Conservation (phyloP, 225 moss, liverwort and hornwort species). For the Polytrichum formosum region DNA sequence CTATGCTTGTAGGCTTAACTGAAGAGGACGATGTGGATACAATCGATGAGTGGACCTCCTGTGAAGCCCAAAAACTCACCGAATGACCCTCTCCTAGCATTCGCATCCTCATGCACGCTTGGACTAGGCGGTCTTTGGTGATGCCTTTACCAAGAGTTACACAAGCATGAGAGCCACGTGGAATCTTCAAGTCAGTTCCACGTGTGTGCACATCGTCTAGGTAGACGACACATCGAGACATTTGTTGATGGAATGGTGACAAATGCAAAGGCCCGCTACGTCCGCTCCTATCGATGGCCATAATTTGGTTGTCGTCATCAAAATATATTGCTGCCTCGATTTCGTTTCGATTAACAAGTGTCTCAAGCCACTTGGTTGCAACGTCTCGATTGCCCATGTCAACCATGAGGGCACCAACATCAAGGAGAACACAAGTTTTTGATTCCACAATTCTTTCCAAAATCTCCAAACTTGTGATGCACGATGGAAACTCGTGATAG, state of each 20-base stretch:
- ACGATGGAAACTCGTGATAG: slow-evolving; percentile 1
- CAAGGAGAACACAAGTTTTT: slow-evolving; percentile 30
- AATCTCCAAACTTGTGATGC: slow-evolving; percentile 13
- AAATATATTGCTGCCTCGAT: slow-evolving; percentile 32
- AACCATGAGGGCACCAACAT: slow-evolving; percentile 36
- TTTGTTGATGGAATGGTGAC: slow-evolving; percentile 17
- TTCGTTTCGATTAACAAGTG: not conserved
- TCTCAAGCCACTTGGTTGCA: slow-evolving; percentile 22
- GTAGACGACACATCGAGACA: slow-evolving; percentile 29
- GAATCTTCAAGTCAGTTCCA: slow-evolving; percentile 36
- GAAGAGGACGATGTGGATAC: not conserved
- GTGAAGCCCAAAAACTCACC: slow-evolving; percentile 47
- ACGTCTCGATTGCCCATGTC: slow-evolving; percentile 34
- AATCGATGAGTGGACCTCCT: slow-evolving; percentile 41
- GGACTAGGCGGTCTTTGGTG: slow-evolving; percentile 36
- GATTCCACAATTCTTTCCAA: slow-evolving; percentile 1
- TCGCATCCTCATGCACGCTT: slow-evolving; percentile 52
- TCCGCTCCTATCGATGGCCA: slow-evolving; percentile 21
- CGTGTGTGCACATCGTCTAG: slow-evolving; percentile 46
- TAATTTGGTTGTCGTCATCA: slow-evolving; percentile 29
- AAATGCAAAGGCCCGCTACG: slow-evolving; percentile 10
- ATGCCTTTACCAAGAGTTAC: slow-evolving; percentile 36
- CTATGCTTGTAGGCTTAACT: slow-evolving; percentile 3
- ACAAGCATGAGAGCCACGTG: slow-evolving; percentile 22
- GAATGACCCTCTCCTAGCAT: slow-evolving; percentile 37